Percentiles rank a stretch among this genome's conserved stretches.
Evolutionary conservation across 192 early-diverging fungal genomes (phyloP).

Genomic region (Cladochytrium replicatum): DNA sequence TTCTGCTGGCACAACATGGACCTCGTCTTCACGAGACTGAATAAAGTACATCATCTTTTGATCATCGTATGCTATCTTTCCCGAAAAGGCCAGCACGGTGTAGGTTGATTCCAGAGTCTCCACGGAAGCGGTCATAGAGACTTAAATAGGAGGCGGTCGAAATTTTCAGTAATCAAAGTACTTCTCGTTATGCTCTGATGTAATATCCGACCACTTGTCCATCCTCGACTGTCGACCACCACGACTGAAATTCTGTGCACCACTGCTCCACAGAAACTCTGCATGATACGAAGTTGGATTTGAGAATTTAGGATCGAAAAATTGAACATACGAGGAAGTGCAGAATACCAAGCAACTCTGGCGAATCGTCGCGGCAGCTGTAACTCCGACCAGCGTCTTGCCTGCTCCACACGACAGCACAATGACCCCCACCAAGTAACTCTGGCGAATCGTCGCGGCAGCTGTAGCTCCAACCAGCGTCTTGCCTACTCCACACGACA

Average conservation of each 20-base stretch:
- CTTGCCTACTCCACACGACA: too few species aligned
- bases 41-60: conserved; percentile 95
- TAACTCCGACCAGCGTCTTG: conserved; percentile 96
- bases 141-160: background rate
- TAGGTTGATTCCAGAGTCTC: conserved; percentile 92
- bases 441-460: too few species aligned
- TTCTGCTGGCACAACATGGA: conserved; percentile 95
- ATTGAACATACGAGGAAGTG: conserved; percentile 51
- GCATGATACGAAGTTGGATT: conserved; percentile 13
- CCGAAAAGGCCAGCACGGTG: conserved; percentile 88
- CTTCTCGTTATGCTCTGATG: conserved; percentile 82
- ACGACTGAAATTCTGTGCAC: conserved; percentile 93
- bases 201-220: conserved; percentile 89
- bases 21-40: conserved; percentile 86
- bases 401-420: conserved; percentile 97
- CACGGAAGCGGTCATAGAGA: conserved; percentile 58
- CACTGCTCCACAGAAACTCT: conserved; percentile 98
- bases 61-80: conserved; percentile 87
- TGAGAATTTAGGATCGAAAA: background rate
- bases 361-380: conserved; percentile 94
- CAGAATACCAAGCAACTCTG: conserved; percentile 91
- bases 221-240: conserved; percentile 89
- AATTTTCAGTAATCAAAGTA: conserved; percentile 6
- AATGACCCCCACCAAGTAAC: conserved; percentile 71
- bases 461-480: too few species aligned